Conservation (phyloP, 768 basidiomycete species). For the Candolleomyces efflorescens region DNA sequence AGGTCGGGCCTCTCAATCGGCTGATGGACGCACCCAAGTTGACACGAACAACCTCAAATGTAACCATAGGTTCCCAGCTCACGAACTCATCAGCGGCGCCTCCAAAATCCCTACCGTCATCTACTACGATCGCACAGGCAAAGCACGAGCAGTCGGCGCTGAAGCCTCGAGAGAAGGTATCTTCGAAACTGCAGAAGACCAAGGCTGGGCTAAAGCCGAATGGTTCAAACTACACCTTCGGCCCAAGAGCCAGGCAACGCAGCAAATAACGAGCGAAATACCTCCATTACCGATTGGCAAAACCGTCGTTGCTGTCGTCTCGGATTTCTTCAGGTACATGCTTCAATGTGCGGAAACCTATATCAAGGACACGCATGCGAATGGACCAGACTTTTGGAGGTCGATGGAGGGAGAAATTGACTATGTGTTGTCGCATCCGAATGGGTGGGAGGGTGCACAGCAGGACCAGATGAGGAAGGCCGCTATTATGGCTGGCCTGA, state of each 20-base stretch:
- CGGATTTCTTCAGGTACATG: constrained; percentile 47
- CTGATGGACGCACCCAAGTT: no score
- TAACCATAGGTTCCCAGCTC: constrained; percentile 37
- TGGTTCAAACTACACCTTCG: constrained; percentile 40
- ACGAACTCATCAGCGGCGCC: constrained; percentile 35
- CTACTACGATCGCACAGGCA: constrained; percentile 37
- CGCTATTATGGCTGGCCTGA: constrained; percentile 45
- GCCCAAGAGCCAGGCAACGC: constrained; percentile 14
- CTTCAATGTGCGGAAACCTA: constrained; percentile 37
- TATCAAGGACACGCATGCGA: constrained; percentile 41
- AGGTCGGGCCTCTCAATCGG: constrained; percentile 6
- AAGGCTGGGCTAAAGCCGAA: constrained; percentile 42
- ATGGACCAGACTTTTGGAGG: constrained; percentile 39
- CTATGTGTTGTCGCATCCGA: constrained; percentile 53
- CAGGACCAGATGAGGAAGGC: constrained; percentile 50
- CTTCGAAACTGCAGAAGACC: constrained; percentile 34
- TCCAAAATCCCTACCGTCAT: constrained; percentile 45
- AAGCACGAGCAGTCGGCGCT: constrained; percentile 35
- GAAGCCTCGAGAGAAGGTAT: constrained; percentile 35
- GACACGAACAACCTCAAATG: background rate
- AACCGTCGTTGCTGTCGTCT: constrained; percentile 35
- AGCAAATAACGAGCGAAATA: constrained; percentile 10
- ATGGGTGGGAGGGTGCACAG: constrained; percentile 57
- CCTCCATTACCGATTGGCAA: constrained; percentile 38
- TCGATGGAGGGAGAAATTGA: constrained; percentile 38